phyloP scores from a whole-genome alignment of 305 asterid species.

The Rubia occidens region DNA sequence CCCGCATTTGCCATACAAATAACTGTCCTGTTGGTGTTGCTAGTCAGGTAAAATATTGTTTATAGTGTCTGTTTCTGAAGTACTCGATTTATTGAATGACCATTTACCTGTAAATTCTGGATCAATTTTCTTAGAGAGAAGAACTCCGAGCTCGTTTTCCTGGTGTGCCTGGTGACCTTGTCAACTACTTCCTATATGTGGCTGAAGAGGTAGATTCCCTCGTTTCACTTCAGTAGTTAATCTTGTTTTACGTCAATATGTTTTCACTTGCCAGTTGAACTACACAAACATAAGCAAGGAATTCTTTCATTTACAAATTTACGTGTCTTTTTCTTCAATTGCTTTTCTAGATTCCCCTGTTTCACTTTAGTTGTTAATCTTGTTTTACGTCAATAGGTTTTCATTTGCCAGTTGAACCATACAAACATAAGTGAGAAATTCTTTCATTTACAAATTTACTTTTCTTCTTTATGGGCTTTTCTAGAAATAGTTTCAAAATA shows the following conservation, averaged over 20 bases:
- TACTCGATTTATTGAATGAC: neutral
- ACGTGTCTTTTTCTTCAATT: too few relatives aligned
- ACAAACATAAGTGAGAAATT: neutral
- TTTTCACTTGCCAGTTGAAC: neutral
- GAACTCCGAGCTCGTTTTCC: constrained; percentile 99
- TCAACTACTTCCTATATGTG: constrained; percentile 77
- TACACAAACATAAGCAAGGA: neutral
- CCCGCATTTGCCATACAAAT: constrained; percentile 98
- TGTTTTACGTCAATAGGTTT: neutral
- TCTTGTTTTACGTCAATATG: neutral
- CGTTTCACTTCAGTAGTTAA: constrained; percentile 1
- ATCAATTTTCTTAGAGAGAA: constrained; percentile 54
- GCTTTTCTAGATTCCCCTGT: constrained; percentile 16
- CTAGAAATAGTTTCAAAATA: neutral
- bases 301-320: neutral
- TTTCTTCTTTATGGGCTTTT: neutral
- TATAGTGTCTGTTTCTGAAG: neutral
- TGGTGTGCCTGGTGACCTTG: constrained; percentile 97
- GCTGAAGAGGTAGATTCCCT: constrained; percentile 79
- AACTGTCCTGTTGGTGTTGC: constrained; percentile 99
- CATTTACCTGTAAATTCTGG: constrained; percentile 1
- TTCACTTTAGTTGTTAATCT: neutral
- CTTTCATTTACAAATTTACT: neutral
- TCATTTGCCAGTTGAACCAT: neutral
- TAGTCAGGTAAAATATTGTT: constrained; percentile 57